Percentiles rank a stretch among this genome's conserved stretches.
Conservation (phyloP, 1,139 yeast genomes). For the Scheffersomyces insectosa region DNA sequence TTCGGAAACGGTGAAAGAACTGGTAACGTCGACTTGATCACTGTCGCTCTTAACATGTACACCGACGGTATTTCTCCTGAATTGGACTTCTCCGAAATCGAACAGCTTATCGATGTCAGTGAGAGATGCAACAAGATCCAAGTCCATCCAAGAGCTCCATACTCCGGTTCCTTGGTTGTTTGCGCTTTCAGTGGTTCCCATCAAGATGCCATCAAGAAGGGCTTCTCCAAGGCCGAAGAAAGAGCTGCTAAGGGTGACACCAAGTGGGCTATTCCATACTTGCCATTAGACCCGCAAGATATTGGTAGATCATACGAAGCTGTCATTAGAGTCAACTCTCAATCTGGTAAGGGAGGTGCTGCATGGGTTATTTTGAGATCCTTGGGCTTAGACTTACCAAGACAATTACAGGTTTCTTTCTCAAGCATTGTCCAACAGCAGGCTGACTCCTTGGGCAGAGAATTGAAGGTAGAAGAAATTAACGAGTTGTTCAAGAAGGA, state of each 20-base stretch:
- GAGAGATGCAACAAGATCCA: slow-evolving; percentile 51
- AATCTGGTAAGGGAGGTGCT: slow-evolving; percentile 53
- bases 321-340: slow-evolving; percentile 52
- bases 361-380: slow-evolving; percentile 52
- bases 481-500: slow-evolving; percentile 37
- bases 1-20: slow-evolving; percentile 54
- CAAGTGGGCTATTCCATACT: slow-evolving; percentile 47
- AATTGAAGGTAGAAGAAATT: slow-evolving; percentile 46
- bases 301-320: slow-evolving; percentile 53
- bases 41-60: slow-evolving; percentile 49
- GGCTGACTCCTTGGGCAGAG: slow-evolving; percentile 47
- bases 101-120: slow-evolving; percentile 40
- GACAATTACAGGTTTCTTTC: slow-evolving; percentile 46
- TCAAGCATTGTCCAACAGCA: slow-evolving; percentile 39
- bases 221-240: slow-evolving; percentile 34
- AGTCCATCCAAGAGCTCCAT: slow-evolving; percentile 51
- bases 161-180: slow-evolving; percentile 50
- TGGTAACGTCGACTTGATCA: slow-evolving; percentile 50
- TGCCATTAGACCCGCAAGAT: slow-evolving; percentile 52
- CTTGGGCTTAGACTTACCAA: slow-evolving; percentile 49
- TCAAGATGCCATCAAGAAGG: slow-evolving; percentile 54
- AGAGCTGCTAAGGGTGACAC: slow-evolving; percentile 22
- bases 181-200: slow-evolving; percentile 53
- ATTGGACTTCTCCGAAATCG: slow-evolving; percentile 45
- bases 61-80: slow-evolving; percentile 48